Evolutionary conservation across 805 yeast genomes (phyloP).

Genomic region (Metschnikowia sp.): DNA sequence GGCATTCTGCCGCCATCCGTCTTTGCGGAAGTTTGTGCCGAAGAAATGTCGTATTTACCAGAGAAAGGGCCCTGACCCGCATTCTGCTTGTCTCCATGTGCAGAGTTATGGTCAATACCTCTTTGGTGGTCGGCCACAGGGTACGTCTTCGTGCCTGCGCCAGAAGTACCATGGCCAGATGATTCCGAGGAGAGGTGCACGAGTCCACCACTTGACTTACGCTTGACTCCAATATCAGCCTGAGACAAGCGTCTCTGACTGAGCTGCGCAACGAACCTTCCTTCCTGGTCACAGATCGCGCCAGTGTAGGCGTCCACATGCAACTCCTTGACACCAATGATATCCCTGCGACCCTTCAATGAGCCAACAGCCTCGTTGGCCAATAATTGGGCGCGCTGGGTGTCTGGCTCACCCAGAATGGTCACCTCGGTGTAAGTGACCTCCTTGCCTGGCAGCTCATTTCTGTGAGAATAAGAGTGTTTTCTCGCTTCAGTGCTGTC

Average conservation of each 20-base stretch:
- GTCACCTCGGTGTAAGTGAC: constrained; percentile 24
- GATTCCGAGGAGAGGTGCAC: constrained; percentile 5
- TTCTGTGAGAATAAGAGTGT: constrained; percentile 5
- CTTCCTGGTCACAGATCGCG: constrained; percentile 27
- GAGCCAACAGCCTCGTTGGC: constrained; percentile 26
- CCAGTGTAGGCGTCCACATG: constrained; percentile 31
- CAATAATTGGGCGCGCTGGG: constrained; percentile 23
- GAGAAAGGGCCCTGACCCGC: constrained; percentile 2
- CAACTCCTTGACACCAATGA: constrained; percentile 23
- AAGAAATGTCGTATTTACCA: constrained; percentile 1
- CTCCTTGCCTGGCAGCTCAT: constrained; percentile 5
- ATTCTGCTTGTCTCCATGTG: neutral
- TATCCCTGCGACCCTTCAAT: constrained; percentile 23
- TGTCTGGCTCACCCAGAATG: constrained; percentile 27
- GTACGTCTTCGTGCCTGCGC: neutral
- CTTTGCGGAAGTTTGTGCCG: constrained; percentile 4
- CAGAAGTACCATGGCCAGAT: neutral
- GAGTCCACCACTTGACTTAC: constrained; percentile 9
- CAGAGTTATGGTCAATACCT: neutral
- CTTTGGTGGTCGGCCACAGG: neutral
- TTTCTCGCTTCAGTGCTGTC: neutral
- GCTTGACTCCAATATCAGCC: neutral
- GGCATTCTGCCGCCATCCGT: constrained; percentile 8
- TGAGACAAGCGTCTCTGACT: constrained; percentile 16
- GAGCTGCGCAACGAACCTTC: constrained; percentile 16